Evolutionary conservation across 768 basidiomycete species (phyloP).

Genomic region (Daedalea quercina): DNA sequence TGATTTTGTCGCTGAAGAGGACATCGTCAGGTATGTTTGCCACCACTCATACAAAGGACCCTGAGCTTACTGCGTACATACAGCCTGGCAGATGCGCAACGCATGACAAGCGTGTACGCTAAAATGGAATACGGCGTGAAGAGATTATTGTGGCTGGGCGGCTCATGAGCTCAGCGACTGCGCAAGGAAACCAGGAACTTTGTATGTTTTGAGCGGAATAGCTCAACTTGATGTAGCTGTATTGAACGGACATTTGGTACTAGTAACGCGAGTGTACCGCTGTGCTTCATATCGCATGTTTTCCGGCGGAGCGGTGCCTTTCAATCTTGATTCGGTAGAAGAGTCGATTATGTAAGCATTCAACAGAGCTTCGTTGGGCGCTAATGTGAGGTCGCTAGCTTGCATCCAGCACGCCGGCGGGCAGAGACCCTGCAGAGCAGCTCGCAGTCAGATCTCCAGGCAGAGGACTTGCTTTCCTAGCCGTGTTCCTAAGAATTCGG

Average conservation of each 20-base stretch:
- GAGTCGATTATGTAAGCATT: too few relatives aligned
- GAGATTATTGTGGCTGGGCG: constrained; percentile 81
- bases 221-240: neutral
- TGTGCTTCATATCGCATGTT: neutral
- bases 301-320: too few relatives aligned
- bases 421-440: neutral
- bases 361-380: neutral
- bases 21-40: constrained; percentile 69
- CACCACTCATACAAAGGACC: constrained; percentile 5
- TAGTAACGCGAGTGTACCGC: neutral
- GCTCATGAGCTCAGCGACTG: constrained; percentile 27
- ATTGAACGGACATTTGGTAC: neutral
- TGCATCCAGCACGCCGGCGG: neutral
- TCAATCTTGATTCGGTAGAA: neutral
- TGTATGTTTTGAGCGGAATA: too few relatives aligned
- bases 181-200: too few relatives aligned
- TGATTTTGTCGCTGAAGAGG: constrained; percentile 53
- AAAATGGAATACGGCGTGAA: constrained; percentile 95
- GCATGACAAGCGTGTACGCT: constrained; percentile 79
- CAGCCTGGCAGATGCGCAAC: constrained; percentile 77
- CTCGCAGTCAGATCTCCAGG: neutral
- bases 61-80: constrained; percentile 6
- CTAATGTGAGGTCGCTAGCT: neutral
- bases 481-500: neutral
- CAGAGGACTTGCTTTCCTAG: neutral